Base-by-base conservation (phyloP, 2,329 filamentous ascomycete genomes). In the Lachnellula cervina region DNA sequence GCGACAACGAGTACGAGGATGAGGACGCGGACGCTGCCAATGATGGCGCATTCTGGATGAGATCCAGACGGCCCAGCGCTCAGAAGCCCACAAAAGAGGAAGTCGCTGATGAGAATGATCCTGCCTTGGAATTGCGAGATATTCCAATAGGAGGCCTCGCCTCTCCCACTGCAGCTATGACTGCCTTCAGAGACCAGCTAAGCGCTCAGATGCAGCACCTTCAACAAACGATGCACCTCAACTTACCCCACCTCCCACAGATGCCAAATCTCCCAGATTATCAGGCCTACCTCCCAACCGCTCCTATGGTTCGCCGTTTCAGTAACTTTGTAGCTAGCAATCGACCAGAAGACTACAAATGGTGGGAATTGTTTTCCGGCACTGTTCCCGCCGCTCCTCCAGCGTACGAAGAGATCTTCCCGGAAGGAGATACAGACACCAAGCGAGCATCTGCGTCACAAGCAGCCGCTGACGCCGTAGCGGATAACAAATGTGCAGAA, bases 371-470 rank as follows among this genome's bases (percentile, higher is more conserved):
- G 28, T 79, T 86, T 45, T 82, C 83, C 8, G 73, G 77, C 38
- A 74, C 72, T 19, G 73, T 73, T 40, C 72, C 81, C 9, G 74
- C 77, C 4, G 76, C 81, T 34, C 88, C 88, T 8, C 89, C 89
- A 9, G 82, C 89, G 0, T 94, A 94, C 62, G 85, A 91, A 52
- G 89, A 92, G 48, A 81, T 94, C 28, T 94, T 84, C 69, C 89
- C 88, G 1, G 71, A 76, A 52, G 64, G 64, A 35, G 74, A 77
- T 45, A 60, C 77, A 16, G 80, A 85, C 54, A 73, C 71, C 23
- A 86, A 87, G 69, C 77, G 81, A 63, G 73, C 77, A 17, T 80
- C 81, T n/a, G 81, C 80, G 1, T 76, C 77, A 8, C 76, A 76
- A 52, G 84, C 83, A 2, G 79, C 80, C 1, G 79, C 77, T 14